Evolutionary conservation across 768 basidiomycete genomes (phyloP), one percentile per base, ranked within the genome.

Genomic region (Glaciozyma martinii): DNA sequence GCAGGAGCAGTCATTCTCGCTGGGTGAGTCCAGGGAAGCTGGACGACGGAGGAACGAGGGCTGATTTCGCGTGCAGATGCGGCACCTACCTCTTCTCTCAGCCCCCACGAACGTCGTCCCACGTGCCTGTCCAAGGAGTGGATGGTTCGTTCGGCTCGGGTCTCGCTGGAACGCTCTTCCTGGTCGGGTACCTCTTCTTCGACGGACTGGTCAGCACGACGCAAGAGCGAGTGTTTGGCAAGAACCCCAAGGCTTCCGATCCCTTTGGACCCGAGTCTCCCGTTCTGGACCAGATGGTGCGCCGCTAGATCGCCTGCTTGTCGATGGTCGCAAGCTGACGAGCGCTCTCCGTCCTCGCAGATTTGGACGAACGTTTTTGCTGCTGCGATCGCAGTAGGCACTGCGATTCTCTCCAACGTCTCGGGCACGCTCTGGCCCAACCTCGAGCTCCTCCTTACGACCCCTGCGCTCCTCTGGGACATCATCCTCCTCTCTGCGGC

Each of bases 171-270:
- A 10, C 64, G 9, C 12, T 46, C 18, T 71, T 58, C 37, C 58
- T 73, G 10, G 18, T 64, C 43, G 59, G 64, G 5, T 73, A 73
- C 55, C 66, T 73, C 53, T 67, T 66, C 61, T 73, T 73, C 60
- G 73, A 73, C 46, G 73, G 73, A 10, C 60, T 73, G 12, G 66
- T 66, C 9, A 59, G 54, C 29, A 72, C 73, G 15, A 69, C 73
- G 21, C 73, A 71, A 43, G 69, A 71, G 59, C 50, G 56, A 33
- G 64, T 62, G 12, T 72, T 73, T 40, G 73, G 69, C 43, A 68
- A 59, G 3, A 42, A 61, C 3, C 8, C 29, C 25, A 30, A 27
- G 29, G 63, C 64, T 6, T 50, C 52, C 49, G 68, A 70, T 33
- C 73, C 73, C 8, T 70, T 73, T 43, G 69, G 68, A 3, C 60